phyloP scores from a whole-genome alignment of 2,329 filamentous ascomycete species.

The Plectosphaerella cucumerina region DNA sequence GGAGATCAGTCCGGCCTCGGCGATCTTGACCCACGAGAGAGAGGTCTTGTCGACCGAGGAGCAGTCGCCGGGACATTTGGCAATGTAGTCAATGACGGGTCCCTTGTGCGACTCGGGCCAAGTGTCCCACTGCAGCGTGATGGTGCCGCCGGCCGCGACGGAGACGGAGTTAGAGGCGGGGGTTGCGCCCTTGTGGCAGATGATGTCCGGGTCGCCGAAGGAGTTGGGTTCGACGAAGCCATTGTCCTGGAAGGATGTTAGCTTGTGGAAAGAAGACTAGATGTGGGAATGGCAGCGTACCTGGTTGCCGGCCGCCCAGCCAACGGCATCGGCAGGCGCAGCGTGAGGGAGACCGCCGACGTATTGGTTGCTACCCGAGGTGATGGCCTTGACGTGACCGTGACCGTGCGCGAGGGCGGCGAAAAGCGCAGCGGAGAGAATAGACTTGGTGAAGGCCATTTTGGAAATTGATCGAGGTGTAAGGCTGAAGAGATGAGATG shows the following conservation, averaged over 20 bases:
- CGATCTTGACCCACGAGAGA: slow-evolving; percentile 58
- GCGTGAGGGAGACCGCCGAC: slow-evolving; percentile 38
- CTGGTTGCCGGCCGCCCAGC: slow-evolving; percentile 27
- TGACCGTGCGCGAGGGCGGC: slow-evolving; percentile 17
- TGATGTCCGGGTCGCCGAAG: slow-evolving; percentile 36
- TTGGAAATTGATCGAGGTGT: too few relatives aligned
- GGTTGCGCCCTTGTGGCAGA: slow-evolving; percentile 39
- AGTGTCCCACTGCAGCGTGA: slow-evolving; percentile 58
- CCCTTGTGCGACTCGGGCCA: slow-evolving; percentile 65
- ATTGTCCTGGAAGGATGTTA: slow-evolving; percentile 18
- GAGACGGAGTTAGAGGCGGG: slow-evolving; percentile 32
- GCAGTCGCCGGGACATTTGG: slow-evolving; percentile 52
- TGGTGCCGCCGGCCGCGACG: slow-evolving; percentile 54
- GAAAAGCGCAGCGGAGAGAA: too few relatives aligned
- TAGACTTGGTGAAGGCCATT: too few relatives aligned
- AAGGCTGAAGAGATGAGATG: background rate
- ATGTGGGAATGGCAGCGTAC: slow-evolving; percentile 1
- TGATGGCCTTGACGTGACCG: slow-evolving; percentile 49
- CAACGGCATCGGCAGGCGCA: slow-evolving; percentile 23
- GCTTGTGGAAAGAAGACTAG: background rate
- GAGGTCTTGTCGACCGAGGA: slow-evolving; percentile 42
- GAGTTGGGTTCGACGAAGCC: slow-evolving; percentile 41
- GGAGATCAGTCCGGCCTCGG: slow-evolving; percentile 42
- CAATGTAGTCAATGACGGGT: slow-evolving; percentile 58
- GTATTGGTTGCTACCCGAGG: slow-evolving; percentile 45